Evolutionary conservation across 2,329 filamentous ascomycete genomes (phyloP).

Genomic region (Pestalotiopsis fici): DNA sequence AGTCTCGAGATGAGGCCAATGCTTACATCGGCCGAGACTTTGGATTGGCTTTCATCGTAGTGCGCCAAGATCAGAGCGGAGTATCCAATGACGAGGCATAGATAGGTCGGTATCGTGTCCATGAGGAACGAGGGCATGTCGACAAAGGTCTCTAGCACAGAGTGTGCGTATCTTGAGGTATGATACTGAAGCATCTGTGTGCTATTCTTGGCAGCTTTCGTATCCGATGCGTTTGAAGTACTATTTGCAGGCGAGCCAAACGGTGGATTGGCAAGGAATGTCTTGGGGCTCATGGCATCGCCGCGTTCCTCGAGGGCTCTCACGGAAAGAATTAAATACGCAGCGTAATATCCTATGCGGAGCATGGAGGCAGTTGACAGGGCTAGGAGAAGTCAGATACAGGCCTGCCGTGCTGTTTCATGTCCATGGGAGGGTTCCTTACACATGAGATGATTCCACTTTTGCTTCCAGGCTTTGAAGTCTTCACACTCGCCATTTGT

Average conservation of each 20-base stretch:
- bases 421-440: conserved; percentile 10
- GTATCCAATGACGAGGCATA: conserved; percentile 31
- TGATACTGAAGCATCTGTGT: conserved; percentile 22
- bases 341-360: conserved; percentile 32
- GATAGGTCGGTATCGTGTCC: conserved; percentile 28
- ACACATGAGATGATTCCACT: conserved; percentile 35
- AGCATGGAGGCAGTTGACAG: conserved; percentile 34
- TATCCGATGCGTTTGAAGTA: conserved; percentile 8
- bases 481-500: conserved; percentile 32
- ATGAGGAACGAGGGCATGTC: conserved; percentile 30
- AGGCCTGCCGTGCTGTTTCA: neutral
- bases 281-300: conserved; percentile 25
- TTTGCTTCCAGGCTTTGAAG: conserved; percentile 33
- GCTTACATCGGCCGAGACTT: conserved; percentile 25
- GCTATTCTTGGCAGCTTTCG: conserved; percentile 10
- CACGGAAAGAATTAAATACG: conserved; percentile 32
- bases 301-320: conserved; percentile 30
- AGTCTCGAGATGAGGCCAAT: conserved; percentile 27
- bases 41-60: conserved; percentile 29
- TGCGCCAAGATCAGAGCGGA: conserved; percentile 33
- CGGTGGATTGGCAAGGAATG: conserved; percentile 23
- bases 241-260: conserved; percentile 12
- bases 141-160: conserved; percentile 30
- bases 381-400: conserved; percentile 17
- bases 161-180: conserved; percentile 27